Base-by-base conservation (phyloP, 176 grass and related monocot species). In the Lolium multiflorum region DNA sequence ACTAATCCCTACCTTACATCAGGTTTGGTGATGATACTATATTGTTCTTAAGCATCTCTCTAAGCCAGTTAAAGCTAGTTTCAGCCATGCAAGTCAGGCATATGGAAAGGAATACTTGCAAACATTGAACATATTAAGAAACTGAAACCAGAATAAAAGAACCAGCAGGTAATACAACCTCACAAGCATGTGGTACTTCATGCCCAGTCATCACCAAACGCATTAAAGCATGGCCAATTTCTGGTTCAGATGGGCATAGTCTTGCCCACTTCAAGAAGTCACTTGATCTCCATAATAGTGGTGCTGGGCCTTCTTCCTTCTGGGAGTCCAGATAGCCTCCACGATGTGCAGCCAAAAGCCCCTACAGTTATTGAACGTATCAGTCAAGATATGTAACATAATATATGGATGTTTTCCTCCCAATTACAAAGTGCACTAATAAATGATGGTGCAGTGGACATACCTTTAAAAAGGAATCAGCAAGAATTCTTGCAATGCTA, bases 201-300 rank as follows among this genome's bases (percentile, higher is more conserved):
- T 98, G 93, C 72, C 96, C 93, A 52, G 96, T 98, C 96, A 98
- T 98, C 47, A 98, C 96, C 75, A 98, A 82, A 81, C 96, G 96
- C 96, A 98, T 98, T 57, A 98, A 82, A 90, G 96, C 89, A 57
- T 98, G 96, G 38, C 93, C 96, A 71, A 98, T 94, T 94, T 98
- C 96, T 75, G 88, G 89, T 71, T 95, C 96, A 15, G 91, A 95
- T 77, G 89, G 91, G 79, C 96, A 98, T 59, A 98, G 52, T 81
- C 94, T 91, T 78, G 94, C 94, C 94, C 94, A 97, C 39, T 97
- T 97, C 88, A 97, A 88, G 74, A 98, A 98, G 84, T 98, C 96
- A 66, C 89, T 86, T 83, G 93, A 98, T 88, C 93, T 91, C 96
- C 96, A 98, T 71, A 98, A 77, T 50, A 97, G 85, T 59, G 94